Base-by-base conservation (phyloP, 2,329 filamentous ascomycete genomes). In the Fusarium verticillioides region DNA sequence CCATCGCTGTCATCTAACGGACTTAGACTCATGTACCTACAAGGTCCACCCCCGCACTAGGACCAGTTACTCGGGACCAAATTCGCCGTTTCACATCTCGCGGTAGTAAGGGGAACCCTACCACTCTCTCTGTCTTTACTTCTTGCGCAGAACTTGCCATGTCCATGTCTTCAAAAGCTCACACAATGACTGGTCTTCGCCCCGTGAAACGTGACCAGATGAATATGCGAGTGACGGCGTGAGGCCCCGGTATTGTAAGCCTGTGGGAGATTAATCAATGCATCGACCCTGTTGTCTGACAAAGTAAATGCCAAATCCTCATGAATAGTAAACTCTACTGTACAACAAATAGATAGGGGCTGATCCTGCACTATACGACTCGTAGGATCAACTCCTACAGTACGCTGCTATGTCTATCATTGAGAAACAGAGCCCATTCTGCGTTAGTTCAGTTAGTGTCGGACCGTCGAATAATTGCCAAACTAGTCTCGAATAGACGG, bases 41-140 rank as follows among this genome's bases (percentile, higher is more conserved):
- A 73, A 74, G 76, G 76, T 77, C 70, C 69, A 78, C 73, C 76
- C 76, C 76, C 74, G 70, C 76, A 77, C 57, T 69, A 60, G 57
- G 76, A 76, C 76, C 76, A 73, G 69, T 60, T 72, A 67, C 69
- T 69, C 73, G 76, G 76, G 68, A 77, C 76, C 69, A 67, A 76
- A 46, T 52, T 69, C 40, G 47, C 58, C 42, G 67, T 69, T 77
- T 72, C 70, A 65, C 49, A 59, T 69, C 34, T 60, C 47, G 46
- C 16, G 28, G 64, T 67, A 60, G 63, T 52, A 70, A 46, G 66
- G 67, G 47, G 32, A 44, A 56, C 66, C 64, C 42, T 64, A 37
- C 21, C 40, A 52, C 42, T 12, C 53, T 30, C 46, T 40, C 43
- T 28, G 47, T 36, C 23, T 39, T 28, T 46, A 26, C 52, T 26